Conservation (phyloP, 495 filamentous ascomycete genomes). For the Annulohypoxylon nitens region DNA sequence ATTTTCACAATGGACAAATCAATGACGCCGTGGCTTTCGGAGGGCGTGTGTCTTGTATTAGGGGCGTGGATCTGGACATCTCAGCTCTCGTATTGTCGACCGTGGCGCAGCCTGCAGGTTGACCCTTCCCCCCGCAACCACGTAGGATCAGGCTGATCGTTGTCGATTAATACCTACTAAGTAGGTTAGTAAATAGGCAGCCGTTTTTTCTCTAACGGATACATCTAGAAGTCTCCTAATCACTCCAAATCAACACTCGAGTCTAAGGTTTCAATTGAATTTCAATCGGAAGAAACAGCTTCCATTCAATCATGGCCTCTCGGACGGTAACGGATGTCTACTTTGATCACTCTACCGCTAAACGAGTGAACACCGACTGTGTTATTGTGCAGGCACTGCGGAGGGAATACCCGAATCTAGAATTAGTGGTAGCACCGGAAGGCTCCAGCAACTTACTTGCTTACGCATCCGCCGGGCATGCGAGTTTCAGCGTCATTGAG, state of each 20-base stretch:
- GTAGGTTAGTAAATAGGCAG: neutral
- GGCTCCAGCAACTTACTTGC: slow-evolving; percentile 4
- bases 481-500: slow-evolving; percentile 8
- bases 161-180: neutral
- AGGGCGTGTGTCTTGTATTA: neutral
- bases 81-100: slow-evolving; percentile 1
- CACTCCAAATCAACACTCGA: neutral
- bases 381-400: slow-evolving; percentile 2
- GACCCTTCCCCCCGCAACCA: neutral
- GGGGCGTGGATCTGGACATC: neutral
- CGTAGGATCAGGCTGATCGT: slow-evolving; percentile 2
- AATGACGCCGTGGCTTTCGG: neutral
- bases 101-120: slow-evolving; percentile 10
- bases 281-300: neutral
- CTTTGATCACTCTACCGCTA: neutral
- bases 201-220: neutral
- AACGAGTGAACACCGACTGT: slow-evolving; percentile 1
- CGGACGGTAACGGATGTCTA: neutral
- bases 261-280: neutral
- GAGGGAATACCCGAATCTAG: neutral
- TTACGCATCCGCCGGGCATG: slow-evolving; percentile 1
- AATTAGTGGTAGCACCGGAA: neutral
- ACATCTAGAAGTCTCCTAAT: neutral
- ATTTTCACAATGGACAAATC: neutral
- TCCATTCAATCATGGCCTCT: neutral